Percentiles rank a stretch among this genome's conserved stretches.
phyloP scores from a whole-genome alignment of 1,284 basidiomycete species.

The Moniliophthora roreri region DNA sequence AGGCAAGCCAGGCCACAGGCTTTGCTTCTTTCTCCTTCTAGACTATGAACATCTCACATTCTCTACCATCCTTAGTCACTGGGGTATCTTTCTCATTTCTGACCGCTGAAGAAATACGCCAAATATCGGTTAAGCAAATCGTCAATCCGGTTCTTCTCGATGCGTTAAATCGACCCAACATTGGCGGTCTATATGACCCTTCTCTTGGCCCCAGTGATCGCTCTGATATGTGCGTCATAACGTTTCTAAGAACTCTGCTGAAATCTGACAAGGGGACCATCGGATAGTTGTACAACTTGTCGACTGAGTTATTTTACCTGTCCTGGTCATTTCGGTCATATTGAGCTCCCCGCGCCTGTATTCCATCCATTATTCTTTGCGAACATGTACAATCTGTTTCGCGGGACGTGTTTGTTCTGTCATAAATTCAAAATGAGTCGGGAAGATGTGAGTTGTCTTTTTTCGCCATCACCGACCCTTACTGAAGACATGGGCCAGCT shows the following conservation, averaged over 20 bases:
- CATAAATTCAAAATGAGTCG: constrained; percentile 88
- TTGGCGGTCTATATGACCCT: constrained; percentile 94
- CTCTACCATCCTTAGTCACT: constrained; percentile 82
- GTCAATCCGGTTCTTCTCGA: constrained; percentile 93
- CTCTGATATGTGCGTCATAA: constrained; percentile 77
- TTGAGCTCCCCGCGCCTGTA: constrained; percentile 93
- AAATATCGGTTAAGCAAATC: constrained; percentile 96
- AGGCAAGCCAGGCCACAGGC: neutral
- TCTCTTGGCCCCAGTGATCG: constrained; percentile 89
- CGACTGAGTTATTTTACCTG: constrained; percentile 90
- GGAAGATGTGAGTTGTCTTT: constrained; percentile 59
- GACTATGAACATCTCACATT: constrained; percentile 90
- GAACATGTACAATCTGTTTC: constrained; percentile 87
- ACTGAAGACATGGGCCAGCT: constrained; percentile 45
- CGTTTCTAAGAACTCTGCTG: constrained; percentile 1
- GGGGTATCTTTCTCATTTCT: constrained; percentile 96
- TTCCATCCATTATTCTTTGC: constrained; percentile 97
- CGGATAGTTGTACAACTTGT: constrained; percentile 89
- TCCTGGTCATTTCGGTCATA: constrained; percentile 99
- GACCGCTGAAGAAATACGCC: constrained; percentile 85
- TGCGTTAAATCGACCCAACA: constrained; percentile 90
- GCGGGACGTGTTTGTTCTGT: constrained; percentile 94
- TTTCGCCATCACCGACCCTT: neutral
- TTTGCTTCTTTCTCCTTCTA: neutral
- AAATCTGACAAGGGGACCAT: constrained; percentile 9